phyloP scores from a whole-genome alignment of 305 asterid species.

The Ajuga reptans region DNA sequence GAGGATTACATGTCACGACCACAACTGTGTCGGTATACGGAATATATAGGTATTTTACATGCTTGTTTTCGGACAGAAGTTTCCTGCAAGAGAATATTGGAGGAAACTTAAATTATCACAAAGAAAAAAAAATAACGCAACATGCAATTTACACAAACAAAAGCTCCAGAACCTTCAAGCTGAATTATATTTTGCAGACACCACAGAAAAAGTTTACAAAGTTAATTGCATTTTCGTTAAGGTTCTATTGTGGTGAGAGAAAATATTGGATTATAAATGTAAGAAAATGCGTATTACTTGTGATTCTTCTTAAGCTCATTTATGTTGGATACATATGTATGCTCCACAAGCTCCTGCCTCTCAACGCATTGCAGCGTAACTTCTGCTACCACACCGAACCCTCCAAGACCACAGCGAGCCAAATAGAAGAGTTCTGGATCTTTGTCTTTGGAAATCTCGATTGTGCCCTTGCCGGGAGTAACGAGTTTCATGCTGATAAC shows the following conservation, averaged over 20 bases:
- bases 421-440: constrained; percentile 83
- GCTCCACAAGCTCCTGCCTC: constrained; percentile 90
- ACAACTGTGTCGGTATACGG: constrained; percentile 90
- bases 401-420: constrained; percentile 98
- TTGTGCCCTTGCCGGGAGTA: constrained; percentile 82
- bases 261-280: background rate
- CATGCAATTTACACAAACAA: background rate
- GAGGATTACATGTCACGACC: constrained; percentile 84
- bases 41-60: constrained; percentile 77
- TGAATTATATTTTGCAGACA: background rate
- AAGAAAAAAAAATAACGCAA: no score
- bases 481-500: constrained; percentile 91
- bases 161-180: background rate
- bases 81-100: constrained; percentile 48
- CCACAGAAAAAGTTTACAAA: background rate
- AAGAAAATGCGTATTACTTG: constrained; percentile 48
- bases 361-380: constrained; percentile 94
- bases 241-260: background rate
- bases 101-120: no score
- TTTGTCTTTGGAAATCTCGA: constrained; percentile 79
- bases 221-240: background rate
- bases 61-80: constrained; percentile 80
- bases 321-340: constrained; percentile 67
- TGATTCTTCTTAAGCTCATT: constrained; percentile 80
- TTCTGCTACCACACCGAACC: constrained; percentile 94